A percentile compares a stretch with the other conserved stretches of the same genome.
phyloP scores from a whole-genome alignment of 805 yeast genomes.

The Yamadazyma philogaea region DNA sequence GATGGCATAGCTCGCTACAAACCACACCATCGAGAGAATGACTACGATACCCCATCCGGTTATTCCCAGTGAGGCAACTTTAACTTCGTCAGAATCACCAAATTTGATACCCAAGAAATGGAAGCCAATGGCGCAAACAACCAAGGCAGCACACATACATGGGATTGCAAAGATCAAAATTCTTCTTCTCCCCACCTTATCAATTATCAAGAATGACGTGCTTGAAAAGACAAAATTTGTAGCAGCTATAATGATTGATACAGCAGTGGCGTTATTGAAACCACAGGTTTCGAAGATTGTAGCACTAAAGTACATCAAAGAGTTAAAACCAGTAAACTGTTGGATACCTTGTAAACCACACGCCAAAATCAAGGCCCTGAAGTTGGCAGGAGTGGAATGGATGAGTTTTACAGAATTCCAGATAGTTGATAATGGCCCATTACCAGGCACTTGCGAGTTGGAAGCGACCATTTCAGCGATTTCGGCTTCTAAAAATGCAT shows the following conservation, averaged over 20 bases:
- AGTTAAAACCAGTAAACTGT: constrained; percentile 95
- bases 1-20: constrained; percentile 85
- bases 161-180: constrained; percentile 80
- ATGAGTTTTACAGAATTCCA: constrained; percentile 61
- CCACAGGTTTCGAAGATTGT: constrained; percentile 92
- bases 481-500: constrained; percentile 61
- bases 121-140: constrained; percentile 86
- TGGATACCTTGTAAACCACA: constrained; percentile 96
- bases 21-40: constrained; percentile 79
- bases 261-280: constrained; percentile 86
- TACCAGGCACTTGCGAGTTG: constrained; percentile 42
- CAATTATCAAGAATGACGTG: constrained; percentile 83
- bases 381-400: constrained; percentile 71
- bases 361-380: constrained; percentile 84
- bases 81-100: constrained; percentile 37
- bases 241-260: constrained; percentile 88
- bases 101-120: constrained; percentile 72
- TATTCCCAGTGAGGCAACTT: constrained; percentile 42
- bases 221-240: constrained; percentile 89
- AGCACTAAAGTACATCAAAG: constrained; percentile 91
- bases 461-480: constrained; percentile 59
- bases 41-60: constrained; percentile 86
- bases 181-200: constrained; percentile 81
- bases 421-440: constrained; percentile 43
- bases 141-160: constrained; percentile 74